Evolutionary conservation across 1,284 basidiomycete genomes (phyloP).

Genomic region (Xerocomus minutiporus): DNA sequence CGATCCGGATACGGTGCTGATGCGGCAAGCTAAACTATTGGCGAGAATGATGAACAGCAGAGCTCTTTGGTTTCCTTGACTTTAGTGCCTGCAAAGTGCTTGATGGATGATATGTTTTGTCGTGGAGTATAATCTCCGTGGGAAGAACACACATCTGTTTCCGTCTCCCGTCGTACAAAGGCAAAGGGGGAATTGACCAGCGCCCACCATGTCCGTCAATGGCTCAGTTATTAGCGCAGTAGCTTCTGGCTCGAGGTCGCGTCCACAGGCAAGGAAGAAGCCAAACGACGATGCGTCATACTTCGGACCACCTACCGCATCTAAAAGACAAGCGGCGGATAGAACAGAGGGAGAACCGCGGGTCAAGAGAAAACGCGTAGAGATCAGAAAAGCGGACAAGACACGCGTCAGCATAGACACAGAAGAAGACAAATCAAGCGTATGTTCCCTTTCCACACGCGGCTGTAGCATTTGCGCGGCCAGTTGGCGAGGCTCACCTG

Average conservation of each 20-base stretch:
- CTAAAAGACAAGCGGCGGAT: slow-evolving; percentile 57
- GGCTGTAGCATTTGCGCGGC: slow-evolving; percentile 1
- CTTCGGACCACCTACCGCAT: slow-evolving; percentile 48
- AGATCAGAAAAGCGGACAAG: slow-evolving; percentile 33
- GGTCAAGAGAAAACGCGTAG: slow-evolving; percentile 65
- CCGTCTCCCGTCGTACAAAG: neutral
- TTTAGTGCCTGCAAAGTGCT: no score
- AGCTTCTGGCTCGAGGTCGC: slow-evolving; percentile 48
- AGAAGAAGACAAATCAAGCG: slow-evolving; percentile 39
- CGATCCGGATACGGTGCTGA: slow-evolving; percentile 5
- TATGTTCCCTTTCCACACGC: slow-evolving; percentile 26
- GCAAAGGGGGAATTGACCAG: neutral
- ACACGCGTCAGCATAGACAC: slow-evolving; percentile 15
- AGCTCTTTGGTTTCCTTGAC: neutral
- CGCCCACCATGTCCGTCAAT: slow-evolving; percentile 35
- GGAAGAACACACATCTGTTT: slow-evolving; percentile 14
- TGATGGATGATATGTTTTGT: no score
- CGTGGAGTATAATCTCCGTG: slow-evolving; percentile 13
- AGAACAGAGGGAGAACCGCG: slow-evolving; percentile 62
- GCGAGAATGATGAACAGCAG: slow-evolving; percentile 1
- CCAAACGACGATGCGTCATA: slow-evolving; percentile 61
- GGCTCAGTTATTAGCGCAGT: slow-evolving; percentile 27
- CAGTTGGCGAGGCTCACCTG: slow-evolving; percentile 11
- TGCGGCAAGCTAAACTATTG: neutral
- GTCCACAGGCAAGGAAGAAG: slow-evolving; percentile 54